Conservation (phyloP, 1,284 basidiomycete genomes). For the Marasmius tenuissimus region DNA sequence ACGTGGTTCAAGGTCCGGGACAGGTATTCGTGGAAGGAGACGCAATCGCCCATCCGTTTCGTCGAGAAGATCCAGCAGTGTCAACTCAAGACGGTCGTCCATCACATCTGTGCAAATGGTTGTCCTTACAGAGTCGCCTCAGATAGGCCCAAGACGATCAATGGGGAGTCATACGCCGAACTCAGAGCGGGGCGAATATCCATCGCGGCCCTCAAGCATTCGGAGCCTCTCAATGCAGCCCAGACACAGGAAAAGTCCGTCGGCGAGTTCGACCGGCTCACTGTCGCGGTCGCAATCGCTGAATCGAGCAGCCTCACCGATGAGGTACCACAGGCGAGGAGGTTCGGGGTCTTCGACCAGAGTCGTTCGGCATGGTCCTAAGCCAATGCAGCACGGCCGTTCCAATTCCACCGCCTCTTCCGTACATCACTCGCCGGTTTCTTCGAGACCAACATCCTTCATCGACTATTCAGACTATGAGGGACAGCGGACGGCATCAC, state of each 20-base stretch:
- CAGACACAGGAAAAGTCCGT: slow-evolving; percentile 72
- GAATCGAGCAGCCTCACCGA: slow-evolving; percentile 61
- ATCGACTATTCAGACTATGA: slow-evolving; percentile 75
- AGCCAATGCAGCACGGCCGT: slow-evolving; percentile 37
- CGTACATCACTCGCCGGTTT: slow-evolving; percentile 61
- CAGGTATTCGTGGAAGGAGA: slow-evolving; percentile 36
- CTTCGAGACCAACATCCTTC: slow-evolving; percentile 71
- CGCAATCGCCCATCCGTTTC: slow-evolving; percentile 68
- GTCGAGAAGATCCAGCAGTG: slow-evolving; percentile 78
- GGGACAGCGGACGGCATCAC: slow-evolving; percentile 50
- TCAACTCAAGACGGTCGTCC: slow-evolving; percentile 76
- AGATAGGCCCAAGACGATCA: slow-evolving; percentile 54
- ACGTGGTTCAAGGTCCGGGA: slow-evolving; percentile 33
- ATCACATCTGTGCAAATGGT: slow-evolving; percentile 63
- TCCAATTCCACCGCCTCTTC: slow-evolving; percentile 76
- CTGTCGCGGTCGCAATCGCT: slow-evolving; percentile 32
- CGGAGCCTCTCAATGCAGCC: slow-evolving; percentile 62
- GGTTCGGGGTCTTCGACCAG: slow-evolving; percentile 77
- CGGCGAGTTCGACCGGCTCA: slow-evolving; percentile 71
- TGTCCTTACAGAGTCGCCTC: slow-evolving; percentile 53
- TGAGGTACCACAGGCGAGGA: slow-evolving; percentile 68
- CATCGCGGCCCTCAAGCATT: slow-evolving; percentile 74
- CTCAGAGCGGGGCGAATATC: slow-evolving; percentile 72
- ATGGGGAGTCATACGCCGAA: slow-evolving; percentile 76
- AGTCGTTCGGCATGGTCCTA: slow-evolving; percentile 65